Evolutionary conservation across 2,329 filamentous ascomycete genomes (phyloP).

Genomic region (Ophiostoma populinum): DNA sequence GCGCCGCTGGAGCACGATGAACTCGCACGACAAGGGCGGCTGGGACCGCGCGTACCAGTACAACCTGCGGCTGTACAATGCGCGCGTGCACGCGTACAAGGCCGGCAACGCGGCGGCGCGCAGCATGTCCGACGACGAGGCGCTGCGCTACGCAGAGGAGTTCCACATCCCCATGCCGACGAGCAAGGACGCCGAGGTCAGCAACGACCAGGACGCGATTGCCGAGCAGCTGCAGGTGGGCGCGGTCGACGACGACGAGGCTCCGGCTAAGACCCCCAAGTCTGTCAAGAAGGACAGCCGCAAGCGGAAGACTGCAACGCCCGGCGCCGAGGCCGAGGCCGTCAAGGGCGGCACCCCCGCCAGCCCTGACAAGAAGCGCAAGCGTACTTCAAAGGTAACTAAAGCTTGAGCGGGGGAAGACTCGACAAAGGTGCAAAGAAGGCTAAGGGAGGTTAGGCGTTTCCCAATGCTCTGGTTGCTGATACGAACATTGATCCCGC

Average conservation of each 20-base stretch:
- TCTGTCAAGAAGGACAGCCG: constrained; percentile 29
- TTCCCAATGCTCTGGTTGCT: constrained; percentile 13
- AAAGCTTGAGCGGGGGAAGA: constrained; percentile 38
- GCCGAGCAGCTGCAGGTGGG: constrained; percentile 39
- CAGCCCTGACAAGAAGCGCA: constrained; percentile 47
- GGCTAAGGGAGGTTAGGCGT: constrained; percentile 24
- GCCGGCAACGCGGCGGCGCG: constrained; percentile 38
- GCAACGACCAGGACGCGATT: constrained; percentile 38
- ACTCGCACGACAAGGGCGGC: constrained; percentile 50
- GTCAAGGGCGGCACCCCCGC: constrained; percentile 25
- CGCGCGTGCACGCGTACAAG: constrained; percentile 48
- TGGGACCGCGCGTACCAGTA: constrained; percentile 53
- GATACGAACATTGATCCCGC: constrained; percentile 17
- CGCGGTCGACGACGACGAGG: constrained; percentile 25
- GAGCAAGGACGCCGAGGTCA: constrained; percentile 25
- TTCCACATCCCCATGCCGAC: constrained; percentile 36
- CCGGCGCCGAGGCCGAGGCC: constrained; percentile 25
- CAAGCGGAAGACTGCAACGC: constrained; percentile 38
- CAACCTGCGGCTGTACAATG: constrained; percentile 48
- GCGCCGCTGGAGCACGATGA: constrained; percentile 68
- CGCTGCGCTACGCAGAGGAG: constrained; percentile 41
- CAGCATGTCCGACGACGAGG: constrained; percentile 43
- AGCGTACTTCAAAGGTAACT: constrained; percentile 38
- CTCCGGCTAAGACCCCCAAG: constrained; percentile 40
- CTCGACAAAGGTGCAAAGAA: constrained; percentile 29